A percentile compares a stretch with the other conserved stretches of the same genome.
Evolutionary conservation across 148 eudicot genomes (phyloP).

Genomic region (Silene conica): DNA sequence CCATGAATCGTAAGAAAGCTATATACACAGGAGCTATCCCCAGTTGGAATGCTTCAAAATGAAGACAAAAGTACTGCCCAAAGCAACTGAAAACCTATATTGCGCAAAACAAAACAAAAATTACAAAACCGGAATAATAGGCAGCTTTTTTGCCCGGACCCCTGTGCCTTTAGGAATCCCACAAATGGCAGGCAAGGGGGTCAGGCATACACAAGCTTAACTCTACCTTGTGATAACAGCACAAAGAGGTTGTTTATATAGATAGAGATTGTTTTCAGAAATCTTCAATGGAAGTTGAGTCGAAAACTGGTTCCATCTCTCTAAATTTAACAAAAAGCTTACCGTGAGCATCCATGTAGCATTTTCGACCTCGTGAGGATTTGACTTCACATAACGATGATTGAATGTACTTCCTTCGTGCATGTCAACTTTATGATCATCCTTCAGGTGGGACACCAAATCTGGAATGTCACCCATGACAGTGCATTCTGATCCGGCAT

Average conservation of each 20-base stretch:
- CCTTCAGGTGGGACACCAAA: slow-evolving; percentile 76
- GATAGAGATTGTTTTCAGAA: too few relatives aligned
- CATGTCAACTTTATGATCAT: slow-evolving; percentile 93
- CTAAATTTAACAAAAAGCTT: slow-evolving; percentile 7
- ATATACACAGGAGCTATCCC: slow-evolving; percentile 62
- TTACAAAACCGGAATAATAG: background rate
- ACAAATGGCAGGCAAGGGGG: background rate
- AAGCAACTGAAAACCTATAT: slow-evolving; percentile 49
- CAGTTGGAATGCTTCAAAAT: slow-evolving; percentile 54
- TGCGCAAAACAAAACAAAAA: background rate
- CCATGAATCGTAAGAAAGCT: slow-evolving; percentile 57
- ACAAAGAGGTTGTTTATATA: too few relatives aligned
- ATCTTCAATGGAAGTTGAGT: too few relatives aligned
- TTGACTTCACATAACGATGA: slow-evolving; percentile 89
- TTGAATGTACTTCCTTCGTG: slow-evolving; percentile 88
- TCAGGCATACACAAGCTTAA: background rate
- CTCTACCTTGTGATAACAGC: background rate
- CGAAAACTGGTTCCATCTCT: background rate
- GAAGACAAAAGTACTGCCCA: slow-evolving; percentile 60
- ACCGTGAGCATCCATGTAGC: slow-evolving; percentile 99
- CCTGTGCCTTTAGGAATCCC: background rate
- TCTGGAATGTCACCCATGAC: slow-evolving; percentile 68
- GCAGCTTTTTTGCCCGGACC: background rate
- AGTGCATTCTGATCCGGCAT: slow-evolving; percentile 90
- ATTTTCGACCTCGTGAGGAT: slow-evolving; percentile 86